Evolutionary conservation across 2,329 filamentous ascomycete species (phyloP).

Genomic region (Gremmenia infestans): DNA sequence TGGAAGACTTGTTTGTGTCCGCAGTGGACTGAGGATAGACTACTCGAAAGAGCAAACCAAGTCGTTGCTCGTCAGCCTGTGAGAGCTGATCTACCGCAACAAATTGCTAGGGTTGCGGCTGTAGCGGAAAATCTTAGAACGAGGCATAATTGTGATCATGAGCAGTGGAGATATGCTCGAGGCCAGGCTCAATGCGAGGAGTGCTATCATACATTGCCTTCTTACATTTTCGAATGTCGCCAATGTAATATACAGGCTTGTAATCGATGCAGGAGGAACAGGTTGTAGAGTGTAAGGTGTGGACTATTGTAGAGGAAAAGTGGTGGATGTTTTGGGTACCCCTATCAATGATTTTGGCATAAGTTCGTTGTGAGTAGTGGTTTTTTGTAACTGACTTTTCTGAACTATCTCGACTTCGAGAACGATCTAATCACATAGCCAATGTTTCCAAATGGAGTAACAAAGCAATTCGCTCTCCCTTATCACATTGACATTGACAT

Average conservation of each 20-base stretch:
- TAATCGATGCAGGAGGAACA: slow-evolving; percentile 41
- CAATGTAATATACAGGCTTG: slow-evolving; percentile 43
- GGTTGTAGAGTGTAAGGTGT: slow-evolving; percentile 29
- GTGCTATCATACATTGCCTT: slow-evolving; percentile 36
- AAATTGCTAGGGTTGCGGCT: slow-evolving; percentile 15
- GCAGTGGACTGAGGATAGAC: slow-evolving; percentile 35
- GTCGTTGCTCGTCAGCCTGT: slow-evolving; percentile 26
- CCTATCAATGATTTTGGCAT: no score
- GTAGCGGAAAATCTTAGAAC: slow-evolving; percentile 26
- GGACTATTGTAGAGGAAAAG: no score
- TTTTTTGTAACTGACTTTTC: neutral
- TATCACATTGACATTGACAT: no score
- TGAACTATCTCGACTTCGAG: neutral
- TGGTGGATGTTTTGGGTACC: no score
- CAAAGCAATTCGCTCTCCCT: no score
- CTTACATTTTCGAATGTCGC: slow-evolving; percentile 43
- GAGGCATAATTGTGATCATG: slow-evolving; percentile 39
- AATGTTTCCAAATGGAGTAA: no score
- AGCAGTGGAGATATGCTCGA: slow-evolving; percentile 32
- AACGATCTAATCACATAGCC: neutral
- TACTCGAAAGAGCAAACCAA: slow-evolving; percentile 31
- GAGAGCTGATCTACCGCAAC: neutral
- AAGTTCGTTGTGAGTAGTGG: no score
- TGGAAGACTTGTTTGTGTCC: slow-evolving; percentile 40
- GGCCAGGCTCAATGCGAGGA: slow-evolving; percentile 39